Conservation (phyloP, 2,329 filamentous ascomycete genomes). For the Xylaria arbuscula region DNA sequence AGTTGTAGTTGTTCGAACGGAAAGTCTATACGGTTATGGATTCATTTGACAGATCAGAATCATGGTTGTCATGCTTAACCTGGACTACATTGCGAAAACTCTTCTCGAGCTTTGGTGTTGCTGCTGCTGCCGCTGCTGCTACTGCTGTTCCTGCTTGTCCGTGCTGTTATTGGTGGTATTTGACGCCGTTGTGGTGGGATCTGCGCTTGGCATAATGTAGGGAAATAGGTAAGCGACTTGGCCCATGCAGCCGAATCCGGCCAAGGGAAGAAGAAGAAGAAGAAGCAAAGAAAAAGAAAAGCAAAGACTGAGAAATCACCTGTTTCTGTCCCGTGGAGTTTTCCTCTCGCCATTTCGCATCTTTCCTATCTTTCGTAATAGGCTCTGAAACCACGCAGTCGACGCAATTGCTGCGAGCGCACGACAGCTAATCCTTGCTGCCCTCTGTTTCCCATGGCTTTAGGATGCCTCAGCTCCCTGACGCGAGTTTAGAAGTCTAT, state of each 20-base stretch:
- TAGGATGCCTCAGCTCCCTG: background rate
- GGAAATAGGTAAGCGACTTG: slow-evolving; percentile 19
- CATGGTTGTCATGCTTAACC: slow-evolving; percentile 2
- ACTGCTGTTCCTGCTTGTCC: background rate
- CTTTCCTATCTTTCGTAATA: slow-evolving; percentile 11
- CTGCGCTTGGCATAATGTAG: slow-evolving; percentile 25
- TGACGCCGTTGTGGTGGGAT: slow-evolving; percentile 29
- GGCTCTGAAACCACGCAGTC: slow-evolving; percentile 22
- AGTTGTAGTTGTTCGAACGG: background rate
- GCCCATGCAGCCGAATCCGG: slow-evolving; percentile 4
- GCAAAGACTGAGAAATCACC: slow-evolving; percentile 1
- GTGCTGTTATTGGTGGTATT: slow-evolving; percentile 26
- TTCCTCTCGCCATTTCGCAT: slow-evolving; percentile 1
- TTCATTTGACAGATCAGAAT: background rate
- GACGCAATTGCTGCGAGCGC: slow-evolving; percentile 13
- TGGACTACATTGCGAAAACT: slow-evolving; percentile 7
- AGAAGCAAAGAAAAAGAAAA: slow-evolving; percentile 1
- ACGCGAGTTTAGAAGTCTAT: slow-evolving; percentile 23
- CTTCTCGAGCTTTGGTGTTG: background rate
- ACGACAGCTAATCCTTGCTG: slow-evolving; percentile 22
- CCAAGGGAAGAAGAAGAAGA: background rate
- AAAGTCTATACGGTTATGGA: background rate
- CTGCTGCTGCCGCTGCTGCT: too few relatives aligned
- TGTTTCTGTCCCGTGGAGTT: slow-evolving; percentile 5
- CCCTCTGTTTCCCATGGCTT: slow-evolving; percentile 13